phyloP scores from a whole-genome alignment of 306 rosid species.

The Cucurbita ficifolia region DNA sequence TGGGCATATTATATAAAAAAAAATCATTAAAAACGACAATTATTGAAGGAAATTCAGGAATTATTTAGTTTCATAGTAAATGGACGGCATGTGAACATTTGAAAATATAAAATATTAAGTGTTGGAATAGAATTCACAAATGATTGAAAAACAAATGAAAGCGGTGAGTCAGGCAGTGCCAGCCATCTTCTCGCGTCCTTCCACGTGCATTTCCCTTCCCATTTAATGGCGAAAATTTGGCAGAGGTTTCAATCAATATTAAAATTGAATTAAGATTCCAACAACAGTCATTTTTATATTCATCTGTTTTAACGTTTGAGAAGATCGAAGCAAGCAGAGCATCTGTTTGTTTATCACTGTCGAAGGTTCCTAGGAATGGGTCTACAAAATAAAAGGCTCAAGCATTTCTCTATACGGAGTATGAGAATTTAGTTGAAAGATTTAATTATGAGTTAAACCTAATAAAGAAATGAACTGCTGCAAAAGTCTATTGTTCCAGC shows the following conservation, averaged over 20 bases:
- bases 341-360: background rate
- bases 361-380: constrained; percentile 3
- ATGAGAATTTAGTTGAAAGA: background rate
- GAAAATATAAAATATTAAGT: too few species aligned
- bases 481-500: constrained; percentile 3
- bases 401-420: background rate
- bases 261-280: background rate
- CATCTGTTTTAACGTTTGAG: background rate
- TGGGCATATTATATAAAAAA: background rate
- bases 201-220: background rate
- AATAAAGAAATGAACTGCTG: background rate
- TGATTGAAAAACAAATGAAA: background rate
- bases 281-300: background rate
- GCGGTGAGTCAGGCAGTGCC: background rate
- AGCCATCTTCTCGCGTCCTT: background rate
- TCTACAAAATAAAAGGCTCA: background rate
- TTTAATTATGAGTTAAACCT: background rate
- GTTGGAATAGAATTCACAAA: background rate
- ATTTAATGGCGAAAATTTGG: background rate
- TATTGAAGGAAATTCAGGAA: background rate
- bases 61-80: background rate
- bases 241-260: background rate
- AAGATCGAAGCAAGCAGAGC: background rate
- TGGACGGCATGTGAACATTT: background rate
- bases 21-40: background rate